Base-by-base conservation (phyloP, 345 rosid species). In the Trapa bicornis region DNA sequence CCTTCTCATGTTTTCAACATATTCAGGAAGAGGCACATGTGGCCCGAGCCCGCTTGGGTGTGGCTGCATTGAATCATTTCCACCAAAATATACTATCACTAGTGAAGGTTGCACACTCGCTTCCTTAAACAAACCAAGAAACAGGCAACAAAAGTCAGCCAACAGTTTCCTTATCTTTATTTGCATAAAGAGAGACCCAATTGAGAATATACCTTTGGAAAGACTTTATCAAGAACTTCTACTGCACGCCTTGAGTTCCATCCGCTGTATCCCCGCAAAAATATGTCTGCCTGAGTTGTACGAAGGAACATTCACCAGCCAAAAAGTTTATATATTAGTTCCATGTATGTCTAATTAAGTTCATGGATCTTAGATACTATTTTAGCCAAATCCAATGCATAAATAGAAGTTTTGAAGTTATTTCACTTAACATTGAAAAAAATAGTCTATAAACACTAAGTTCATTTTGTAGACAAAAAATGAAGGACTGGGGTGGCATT, bases 31-130 rank as follows among this genome's bases (percentile, higher is more conserved):
- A 12, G 95, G 98, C n/a, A 93, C 98, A 76, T 93, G 97, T 67
- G 94, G 81, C 33, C 96, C 92, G 1, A 79, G 68, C 43, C 88
- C 92, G 65, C 83, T 78, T 22, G 94, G 78, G 66, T 80, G 81
- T 71, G 94, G 85, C 37, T 61, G 75, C 82, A 68, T 68, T 37
- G 98, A 90, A 75, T 93, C 98, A 50, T 93, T 93, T 56, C 98
- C 98, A 66, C 98, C 97, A 41, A 93, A 90, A 78, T 93, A 93
- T 39, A 93, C 92, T 48, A 93, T 84, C 71, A 93, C 96, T 81
- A 93, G 74, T 5, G 92, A 77, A 57, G 98, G 98, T 68, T 90
- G 97, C 48, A 71, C 67, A 9, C 68, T 63, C 77, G 86, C 89
- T 73, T 84, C 84, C 98, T 93, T 14, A 50, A 54, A 32, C 15